phyloP scores from a whole-genome alignment of 192 early-diverging fungal species.

The Umbelopsis vinacea region DNA sequence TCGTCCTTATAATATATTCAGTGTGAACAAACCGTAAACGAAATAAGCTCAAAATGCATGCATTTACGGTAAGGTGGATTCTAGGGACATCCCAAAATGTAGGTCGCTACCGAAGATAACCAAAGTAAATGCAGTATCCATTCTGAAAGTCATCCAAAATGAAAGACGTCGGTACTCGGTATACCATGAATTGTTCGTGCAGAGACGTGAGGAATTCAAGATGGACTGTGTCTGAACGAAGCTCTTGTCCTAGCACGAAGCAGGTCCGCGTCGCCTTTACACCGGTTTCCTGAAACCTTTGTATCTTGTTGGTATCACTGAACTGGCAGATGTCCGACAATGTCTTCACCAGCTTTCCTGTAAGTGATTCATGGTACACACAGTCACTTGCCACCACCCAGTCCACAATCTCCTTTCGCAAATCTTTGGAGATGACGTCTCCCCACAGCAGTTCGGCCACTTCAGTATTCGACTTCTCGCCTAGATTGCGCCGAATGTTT shows the following conservation, averaged over 20 bases:
- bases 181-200: conserved; percentile 12
- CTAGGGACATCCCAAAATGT: not conserved
- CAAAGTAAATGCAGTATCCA: conserved; percentile 19
- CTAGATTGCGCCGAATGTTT: conserved; percentile 45
- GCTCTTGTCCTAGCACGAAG: conserved; percentile 40
- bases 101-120: not conserved
- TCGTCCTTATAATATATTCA: not conserved
- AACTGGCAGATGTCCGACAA: conserved; percentile 20
- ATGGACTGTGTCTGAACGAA: conserved; percentile 48
- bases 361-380: conserved; percentile 48
- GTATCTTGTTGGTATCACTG: not conserved
- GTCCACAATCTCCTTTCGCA: conserved; percentile 26
- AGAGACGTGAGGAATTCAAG: conserved; percentile 41
- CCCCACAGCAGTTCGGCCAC: conserved; percentile 33
- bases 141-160: conserved; percentile 17
- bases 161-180: not conserved
- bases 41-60: not conserved
- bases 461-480: conserved; percentile 15
- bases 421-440: conserved; percentile 29
- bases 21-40: not conserved
- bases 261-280: conserved; percentile 24
- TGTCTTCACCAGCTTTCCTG: conserved; percentile 42
- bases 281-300: not conserved
- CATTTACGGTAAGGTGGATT: not conserved
- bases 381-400: conserved; percentile 48